phyloP scores from a whole-genome alignment of 495 filamentous ascomycete species.

The Talaromyces borbonicus region DNA sequence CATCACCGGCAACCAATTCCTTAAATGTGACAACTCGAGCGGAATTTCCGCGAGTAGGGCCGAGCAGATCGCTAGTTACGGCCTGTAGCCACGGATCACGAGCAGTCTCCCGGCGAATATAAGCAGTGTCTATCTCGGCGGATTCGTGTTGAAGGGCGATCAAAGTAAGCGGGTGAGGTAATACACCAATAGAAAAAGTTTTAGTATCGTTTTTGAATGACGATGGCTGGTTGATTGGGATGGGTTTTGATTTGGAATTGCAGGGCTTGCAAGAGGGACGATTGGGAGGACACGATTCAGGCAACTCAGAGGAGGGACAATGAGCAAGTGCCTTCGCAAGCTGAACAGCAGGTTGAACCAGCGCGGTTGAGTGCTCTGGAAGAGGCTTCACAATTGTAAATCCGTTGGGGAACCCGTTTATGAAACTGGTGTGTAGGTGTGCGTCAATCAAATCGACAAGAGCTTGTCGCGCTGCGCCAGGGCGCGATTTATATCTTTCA shows the following conservation, averaged over 20 bases:
- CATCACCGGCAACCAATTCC: slow-evolving; percentile 62
- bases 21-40: slow-evolving; percentile 68
- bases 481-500: slow-evolving; percentile 45
- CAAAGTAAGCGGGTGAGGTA: slow-evolving; percentile 86
- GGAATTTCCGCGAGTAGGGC: slow-evolving; percentile 46
- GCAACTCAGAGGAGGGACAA: slow-evolving; percentile 62
- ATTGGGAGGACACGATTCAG: slow-evolving; percentile 82
- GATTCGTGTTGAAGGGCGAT: slow-evolving; percentile 46
- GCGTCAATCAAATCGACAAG: slow-evolving; percentile 71
- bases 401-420: slow-evolving; percentile 63
- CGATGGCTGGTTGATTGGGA: slow-evolving; percentile 47
- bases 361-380: slow-evolving; percentile 56
- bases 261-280: slow-evolving; percentile 62
- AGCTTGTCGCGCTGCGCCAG: slow-evolving; percentile 45
- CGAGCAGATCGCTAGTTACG: slow-evolving; percentile 61
- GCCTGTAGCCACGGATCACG: slow-evolving; percentile 73
- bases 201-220: slow-evolving; percentile 50
- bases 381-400: slow-evolving; percentile 74
- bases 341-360: slow-evolving; percentile 57
- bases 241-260: slow-evolving; percentile 39
- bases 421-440: slow-evolving; percentile 81
- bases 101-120: slow-evolving; percentile 63
- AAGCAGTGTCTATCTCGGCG: slow-evolving; percentile 48
- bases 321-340: slow-evolving; percentile 62
- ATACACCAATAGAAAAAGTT: slow-evolving; percentile 70